Base-by-base conservation (phyloP, 2,329 filamentous ascomycete genomes). In the Cryphonectria carpinicola region DNA sequence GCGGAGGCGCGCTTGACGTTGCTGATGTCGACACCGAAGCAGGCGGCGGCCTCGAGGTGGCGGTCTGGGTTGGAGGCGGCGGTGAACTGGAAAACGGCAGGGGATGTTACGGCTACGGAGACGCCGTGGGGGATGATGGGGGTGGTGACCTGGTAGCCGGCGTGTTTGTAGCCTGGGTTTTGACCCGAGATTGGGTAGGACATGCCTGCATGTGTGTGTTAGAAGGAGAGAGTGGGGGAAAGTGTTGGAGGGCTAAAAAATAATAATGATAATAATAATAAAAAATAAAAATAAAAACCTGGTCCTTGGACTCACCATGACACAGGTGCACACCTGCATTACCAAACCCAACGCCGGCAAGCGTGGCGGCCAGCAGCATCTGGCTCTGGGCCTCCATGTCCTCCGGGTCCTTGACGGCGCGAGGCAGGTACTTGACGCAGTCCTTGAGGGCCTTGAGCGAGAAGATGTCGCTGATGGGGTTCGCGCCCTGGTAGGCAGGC, bases 401-500 rank as follows among this genome's bases (percentile, higher is more conserved):
- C 46, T 97, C 94, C 0, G 95, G 94, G 76, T 98, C 93, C 70
- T 87, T 90, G 3, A 97, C 93, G 0, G 94, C 92, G 69, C 95
- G 89, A 0, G 95, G 96, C 0, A 99, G 90, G 78, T 98, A 99
- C 82, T 97, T 95, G 74, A 98, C 90, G 0, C 95, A 97, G 76
- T 89, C 88, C 41, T 89, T 87, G 7, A 99, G 87, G 0, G 96
- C 95, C 76, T 93, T 91, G 28, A 99, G 86, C 4, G 93, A 97
- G 84, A 99, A 99, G 75, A 99, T 95, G 79, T 99, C 96, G 60
- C 93, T 97, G 76, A 99, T 99, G 2, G 96, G 96, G 79, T 99
- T 99, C 8, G 96, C 94, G 56, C 96, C 96, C 81, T 99, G 96
- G 79, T 99, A 99, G 0, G 96, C 95, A 0, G 96, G 96, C 4